These are phyloP conservation scores for Ogataea pignaliae DNA, from an alignment of 805 yeast species.

Conservation along the genomic window DNA sequence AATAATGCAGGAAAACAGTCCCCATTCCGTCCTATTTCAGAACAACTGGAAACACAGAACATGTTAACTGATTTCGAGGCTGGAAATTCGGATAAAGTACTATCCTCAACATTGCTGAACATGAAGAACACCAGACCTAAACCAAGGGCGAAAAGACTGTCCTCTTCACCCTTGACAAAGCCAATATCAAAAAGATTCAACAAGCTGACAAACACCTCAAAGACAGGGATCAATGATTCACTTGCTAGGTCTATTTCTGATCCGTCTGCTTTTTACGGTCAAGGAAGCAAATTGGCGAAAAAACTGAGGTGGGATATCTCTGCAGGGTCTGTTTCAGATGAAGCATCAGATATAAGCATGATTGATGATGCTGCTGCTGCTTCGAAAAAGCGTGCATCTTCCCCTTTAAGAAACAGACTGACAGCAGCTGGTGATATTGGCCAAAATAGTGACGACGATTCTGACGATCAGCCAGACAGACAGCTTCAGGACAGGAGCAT, in stretches of 20 bases:
- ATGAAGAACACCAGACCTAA: not conserved
- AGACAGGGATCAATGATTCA: not conserved
- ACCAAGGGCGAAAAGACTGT: constrained; percentile 15
- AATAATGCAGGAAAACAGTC: not conserved
- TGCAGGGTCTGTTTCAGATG: constrained; percentile 9
- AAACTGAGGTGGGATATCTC: constrained; percentile 42
- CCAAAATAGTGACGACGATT: not conserved
- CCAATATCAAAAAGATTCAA: constrained; percentile 11
- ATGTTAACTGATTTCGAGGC: too few species aligned
- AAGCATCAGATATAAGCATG: constrained; percentile 17
- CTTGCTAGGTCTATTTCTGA: constrained; percentile 6
- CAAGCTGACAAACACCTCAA: constrained; percentile 10
- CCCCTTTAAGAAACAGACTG: constrained; percentile 4
- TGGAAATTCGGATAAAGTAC: not conserved
- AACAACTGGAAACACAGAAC: not conserved
- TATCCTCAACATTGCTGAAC: not conserved
- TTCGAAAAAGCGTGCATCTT: constrained; percentile 6
- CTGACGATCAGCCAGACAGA: constrained; percentile 28
- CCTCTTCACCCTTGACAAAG: constrained; percentile 22
- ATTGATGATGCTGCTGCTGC: constrained; percentile 6
- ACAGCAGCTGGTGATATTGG: not conserved
- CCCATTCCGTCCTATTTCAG: constrained; percentile 1
- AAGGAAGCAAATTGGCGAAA: constrained; percentile 25
- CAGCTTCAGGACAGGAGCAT: not conserved
- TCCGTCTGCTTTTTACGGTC: not conserved